phyloP scores from a whole-genome alignment of 208 protist species.

The Acanthamoeba triangularis region DNA sequence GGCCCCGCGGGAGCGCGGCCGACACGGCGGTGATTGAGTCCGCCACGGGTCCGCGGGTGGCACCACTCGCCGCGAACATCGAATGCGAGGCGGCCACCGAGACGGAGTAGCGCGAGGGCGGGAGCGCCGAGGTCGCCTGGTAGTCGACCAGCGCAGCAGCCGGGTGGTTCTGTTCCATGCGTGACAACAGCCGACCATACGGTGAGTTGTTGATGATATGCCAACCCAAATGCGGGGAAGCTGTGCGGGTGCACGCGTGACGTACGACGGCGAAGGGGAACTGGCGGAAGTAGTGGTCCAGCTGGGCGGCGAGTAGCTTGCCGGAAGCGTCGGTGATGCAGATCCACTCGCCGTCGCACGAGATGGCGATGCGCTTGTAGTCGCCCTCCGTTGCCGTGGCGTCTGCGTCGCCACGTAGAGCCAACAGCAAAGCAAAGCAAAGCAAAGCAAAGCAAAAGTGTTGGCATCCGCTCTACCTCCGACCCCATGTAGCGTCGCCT shows the following conservation, averaged over 20 bases:
- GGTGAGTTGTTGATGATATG: no score
- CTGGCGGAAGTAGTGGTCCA: slow-evolving; percentile 25
- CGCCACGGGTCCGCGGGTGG: not conserved
- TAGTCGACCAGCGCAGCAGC: not conserved
- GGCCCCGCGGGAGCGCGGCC: not conserved
- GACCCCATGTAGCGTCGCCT: not conserved
- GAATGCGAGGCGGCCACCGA: slow-evolving; percentile 2
- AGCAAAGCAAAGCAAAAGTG: no score
- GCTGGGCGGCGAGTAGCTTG: not conserved
- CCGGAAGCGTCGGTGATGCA: not conserved
- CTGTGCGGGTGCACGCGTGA: not conserved
- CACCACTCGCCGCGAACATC: not conserved
- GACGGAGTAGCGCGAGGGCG: not conserved
- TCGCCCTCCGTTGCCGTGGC: not conserved
- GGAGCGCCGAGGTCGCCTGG: not conserved
- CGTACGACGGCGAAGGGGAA: slow-evolving; percentile 10
- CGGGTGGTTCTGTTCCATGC: not conserved
- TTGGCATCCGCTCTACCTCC: no score
- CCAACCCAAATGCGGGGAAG: not conserved
- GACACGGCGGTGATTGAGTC: not conserved
- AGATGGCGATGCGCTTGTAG: not conserved
- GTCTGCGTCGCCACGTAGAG: not conserved
- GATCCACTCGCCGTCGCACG: slow-evolving; percentile 14
- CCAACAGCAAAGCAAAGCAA: not conserved
- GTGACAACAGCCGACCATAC: no score